These are phyloP conservation scores for Pythium periplocum DNA, from an alignment of 352 stramenopile genomes.

Conservation along the genomic window DNA sequence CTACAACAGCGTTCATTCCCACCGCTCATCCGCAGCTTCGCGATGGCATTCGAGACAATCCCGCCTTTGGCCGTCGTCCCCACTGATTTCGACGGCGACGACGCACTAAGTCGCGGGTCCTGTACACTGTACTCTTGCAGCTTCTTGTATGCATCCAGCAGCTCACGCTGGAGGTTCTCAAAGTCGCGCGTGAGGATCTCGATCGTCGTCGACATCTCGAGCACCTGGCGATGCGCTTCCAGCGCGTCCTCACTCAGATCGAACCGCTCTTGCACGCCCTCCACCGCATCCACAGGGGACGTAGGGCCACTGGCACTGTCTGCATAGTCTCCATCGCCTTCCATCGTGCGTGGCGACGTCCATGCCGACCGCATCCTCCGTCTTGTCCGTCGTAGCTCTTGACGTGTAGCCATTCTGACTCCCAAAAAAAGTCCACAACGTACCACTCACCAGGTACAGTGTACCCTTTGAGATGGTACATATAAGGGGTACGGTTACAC, in stretches of 20 bases:
- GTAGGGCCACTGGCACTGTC: too few species aligned
- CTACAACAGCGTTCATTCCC: slow-evolving; percentile 16
- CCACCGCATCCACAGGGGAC: background rate
- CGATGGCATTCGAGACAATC: slow-evolving; percentile 21
- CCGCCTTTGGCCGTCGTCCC: slow-evolving; percentile 14
- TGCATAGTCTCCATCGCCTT: too few species aligned
- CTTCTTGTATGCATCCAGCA: slow-evolving; percentile 46
- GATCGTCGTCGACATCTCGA: slow-evolving; percentile 59
- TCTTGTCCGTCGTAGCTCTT: slow-evolving; percentile 1
- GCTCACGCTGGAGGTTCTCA: slow-evolving; percentile 44
- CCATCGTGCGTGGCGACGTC: background rate
- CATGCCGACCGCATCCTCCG: slow-evolving; percentile 1
- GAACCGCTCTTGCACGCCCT: background rate
- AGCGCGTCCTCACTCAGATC: slow-evolving; percentile 23
- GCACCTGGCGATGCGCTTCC: slow-evolving; percentile 51
- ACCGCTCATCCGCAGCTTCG: slow-evolving; percentile 16
- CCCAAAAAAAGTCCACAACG: too few species aligned
- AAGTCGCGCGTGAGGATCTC: slow-evolving; percentile 59
- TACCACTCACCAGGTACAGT: too few species aligned
- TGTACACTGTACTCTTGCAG: slow-evolving; percentile 35
- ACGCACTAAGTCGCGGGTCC: slow-evolving; percentile 11
- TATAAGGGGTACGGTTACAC: too few species aligned
- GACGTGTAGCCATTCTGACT: too few species aligned
- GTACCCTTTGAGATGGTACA: too few species aligned
- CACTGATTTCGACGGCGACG: slow-evolving; percentile 15